Conservation (phyloP, 2,329 filamentous ascomycete species). For the Penicillium occitanis region DNA sequence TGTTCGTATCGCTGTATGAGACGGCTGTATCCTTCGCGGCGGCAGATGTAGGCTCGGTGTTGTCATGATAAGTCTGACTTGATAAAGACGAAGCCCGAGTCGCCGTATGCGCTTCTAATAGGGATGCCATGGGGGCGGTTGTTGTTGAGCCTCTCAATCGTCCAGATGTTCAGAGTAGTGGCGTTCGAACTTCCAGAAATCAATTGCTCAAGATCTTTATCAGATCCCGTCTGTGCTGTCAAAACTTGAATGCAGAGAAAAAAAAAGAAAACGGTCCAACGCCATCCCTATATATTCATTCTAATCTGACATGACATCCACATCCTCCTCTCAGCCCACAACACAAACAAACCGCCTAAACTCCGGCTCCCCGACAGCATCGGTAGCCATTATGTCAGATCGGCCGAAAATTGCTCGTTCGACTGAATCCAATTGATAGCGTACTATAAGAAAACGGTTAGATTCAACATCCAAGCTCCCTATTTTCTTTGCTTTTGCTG, state of each 20-base stretch:
- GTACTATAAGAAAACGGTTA: neutral
- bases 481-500: neutral
- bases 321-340: neutral
- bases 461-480: neutral
- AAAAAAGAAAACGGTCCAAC: neutral
- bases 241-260: neutral
- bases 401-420: neutral
- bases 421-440: neutral
- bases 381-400: neutral
- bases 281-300: neutral
- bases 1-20: neutral
- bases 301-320: neutral
- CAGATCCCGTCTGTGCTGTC: neutral
- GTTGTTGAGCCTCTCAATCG: slow-evolving; percentile 25
- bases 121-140: neutral
- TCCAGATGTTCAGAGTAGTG: neutral
- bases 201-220: neutral
- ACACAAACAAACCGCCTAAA: neutral
- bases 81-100: slow-evolving; percentile 18
- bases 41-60: neutral
- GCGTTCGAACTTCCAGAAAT: neutral
- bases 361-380: neutral
- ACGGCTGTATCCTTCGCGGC: neutral
- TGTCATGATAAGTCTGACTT: slow-evolving; percentile 15
- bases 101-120: neutral